Evolutionary conservation across 768 basidiomycete genomes (phyloP), one percentile per base, ranked within the genome.

Genomic region (Calocybe cyanea): DNA sequence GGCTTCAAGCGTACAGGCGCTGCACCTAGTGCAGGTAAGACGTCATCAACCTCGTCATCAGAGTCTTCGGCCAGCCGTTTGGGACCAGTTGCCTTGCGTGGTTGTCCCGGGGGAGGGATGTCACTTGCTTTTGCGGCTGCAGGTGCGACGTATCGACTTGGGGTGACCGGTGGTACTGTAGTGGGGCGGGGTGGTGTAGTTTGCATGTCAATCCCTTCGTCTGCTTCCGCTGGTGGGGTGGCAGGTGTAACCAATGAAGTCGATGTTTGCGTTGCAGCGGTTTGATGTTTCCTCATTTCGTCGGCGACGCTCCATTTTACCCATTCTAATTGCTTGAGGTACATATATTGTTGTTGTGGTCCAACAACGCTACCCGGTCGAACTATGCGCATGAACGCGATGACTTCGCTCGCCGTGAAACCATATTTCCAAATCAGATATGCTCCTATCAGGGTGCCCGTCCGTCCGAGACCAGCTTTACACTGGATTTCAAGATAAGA

Each of bases 341-440:
- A 93, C 79, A 96, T 83, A 61, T 90, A 96, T 63, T 96, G 92
- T 60, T 92, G 91, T 54, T 92, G 90, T 15, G 90, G 90, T 10
- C 91, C 91, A 41, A 94, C 92, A 35, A 93, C 91, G 46, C 85
- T 87, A 5, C 93, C 95, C 2, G 96, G 96, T 36, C 96, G 83
- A 45, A 96, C 84, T 55, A 99, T 91, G 15, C 96, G 86, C 96
- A 98, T 98, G 66, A 94, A 97, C 0, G 87, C 96, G 46, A 98
- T 98, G 4, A 87, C 96, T 67, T 98, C 92, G 41, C 84, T 80
- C 1, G 95, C 95, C 14, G 93, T 92, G 63, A 99, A 99, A 17
- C 90, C 91, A 57, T 97, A 95, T 66, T 97, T 97, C 89, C 96
- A 99, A 50, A 96, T 90, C 45, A 99, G 77, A 72, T 97, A 98